phyloP scores from a whole-genome alignment of 1,284 basidiomycete species.

The Anthracocystis setariae region DNA sequence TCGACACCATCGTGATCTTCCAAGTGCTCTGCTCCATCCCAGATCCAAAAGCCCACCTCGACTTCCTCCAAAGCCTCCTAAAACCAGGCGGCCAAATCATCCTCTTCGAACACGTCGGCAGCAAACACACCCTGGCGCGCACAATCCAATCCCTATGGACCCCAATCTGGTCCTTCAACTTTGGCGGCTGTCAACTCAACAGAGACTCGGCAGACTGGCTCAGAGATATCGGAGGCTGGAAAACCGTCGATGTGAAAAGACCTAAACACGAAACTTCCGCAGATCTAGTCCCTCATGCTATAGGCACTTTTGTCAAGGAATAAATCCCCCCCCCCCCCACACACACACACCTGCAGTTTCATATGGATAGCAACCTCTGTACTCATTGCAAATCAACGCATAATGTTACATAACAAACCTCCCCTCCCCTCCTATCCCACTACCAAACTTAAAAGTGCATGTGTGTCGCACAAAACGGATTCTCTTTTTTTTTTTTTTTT shows the following conservation, averaged over 20 bases:
- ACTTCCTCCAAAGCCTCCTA: conserved; percentile 42
- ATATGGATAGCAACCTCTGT: too few relatives aligned
- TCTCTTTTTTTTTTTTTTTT: too few relatives aligned
- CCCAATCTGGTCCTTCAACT: conserved; percentile 41
- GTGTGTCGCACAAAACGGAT: too few relatives aligned
- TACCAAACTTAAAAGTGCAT: too few relatives aligned
- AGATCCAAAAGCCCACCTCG: conserved; percentile 47
- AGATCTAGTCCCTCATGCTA: conserved; percentile 43
- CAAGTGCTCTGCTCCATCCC: conserved; percentile 59
- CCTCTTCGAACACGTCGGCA: conserved; percentile 57
- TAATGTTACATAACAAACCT: conserved; percentile 15
- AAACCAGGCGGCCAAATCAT: conserved; percentile 56
- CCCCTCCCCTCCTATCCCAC: neutral
- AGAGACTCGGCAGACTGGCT: conserved; percentile 44
- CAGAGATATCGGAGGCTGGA: conserved; percentile 47
- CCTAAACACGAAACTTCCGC: conserved; percentile 32
- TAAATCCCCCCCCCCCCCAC: conserved; percentile 2
- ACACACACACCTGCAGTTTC: neutral
- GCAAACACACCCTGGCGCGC: conserved; percentile 28
- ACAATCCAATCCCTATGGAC: conserved; percentile 39
- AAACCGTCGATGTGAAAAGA: conserved; percentile 37
- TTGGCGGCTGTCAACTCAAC: conserved; percentile 47
- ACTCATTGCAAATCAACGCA: neutral
- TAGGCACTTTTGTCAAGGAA: conserved; percentile 51
- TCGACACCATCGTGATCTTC: conserved; percentile 59